Evolutionary conservation across 2,329 filamentous ascomycete genomes (phyloP), one percentile per base, ranked within the genome.

Genomic region (Alternaria arbusti): DNA sequence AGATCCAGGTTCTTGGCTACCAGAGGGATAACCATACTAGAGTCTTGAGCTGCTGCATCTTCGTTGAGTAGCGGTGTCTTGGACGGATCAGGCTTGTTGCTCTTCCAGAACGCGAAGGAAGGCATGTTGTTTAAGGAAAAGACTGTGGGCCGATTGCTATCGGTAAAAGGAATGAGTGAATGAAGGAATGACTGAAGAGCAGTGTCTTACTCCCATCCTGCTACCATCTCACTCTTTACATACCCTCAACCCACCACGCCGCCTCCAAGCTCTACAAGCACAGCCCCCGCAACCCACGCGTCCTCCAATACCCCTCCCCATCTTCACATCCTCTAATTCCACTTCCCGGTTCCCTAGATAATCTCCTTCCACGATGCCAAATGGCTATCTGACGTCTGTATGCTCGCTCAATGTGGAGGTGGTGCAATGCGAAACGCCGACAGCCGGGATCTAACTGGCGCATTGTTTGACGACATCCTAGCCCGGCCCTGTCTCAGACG

Each of bases 61-160:
- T 63, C 61, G 10, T 26, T 65, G 4, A 65, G 56, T 1, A 66
- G 54, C 2, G 63, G 60, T 28, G 57, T 40, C 28, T 55, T 63
- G 4, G 60, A 26, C 25, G 66, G 63, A n/a, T 69, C 65, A 9
- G 20, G 15, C 52, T 68, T 71, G 20, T 63, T 36, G 52, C 45
- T 66, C 49, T 69, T 71, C 70, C 69, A 70, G 40, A 71, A 73
- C 30, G 70, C 54, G 43, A 73, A 71, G 7, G 70, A 71, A 5
- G 71, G 71, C 71, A 73, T 73, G 2, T 43, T 15, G 7, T 13
- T 11, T 20, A 0, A 26, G 23, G 23, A 44, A 54, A 54, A 20
- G 36, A 54, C 36, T 44, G 49, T 52, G 28, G 2, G 5, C 6
- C 15, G 9, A 36, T 12, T 0, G 4, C 32, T 52, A 40, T n/a